These are phyloP conservation scores for Pyrenula massariospora DNA, from an alignment of 495 filamentous ascomycete genomes.

Conservation along the genomic window DNA sequence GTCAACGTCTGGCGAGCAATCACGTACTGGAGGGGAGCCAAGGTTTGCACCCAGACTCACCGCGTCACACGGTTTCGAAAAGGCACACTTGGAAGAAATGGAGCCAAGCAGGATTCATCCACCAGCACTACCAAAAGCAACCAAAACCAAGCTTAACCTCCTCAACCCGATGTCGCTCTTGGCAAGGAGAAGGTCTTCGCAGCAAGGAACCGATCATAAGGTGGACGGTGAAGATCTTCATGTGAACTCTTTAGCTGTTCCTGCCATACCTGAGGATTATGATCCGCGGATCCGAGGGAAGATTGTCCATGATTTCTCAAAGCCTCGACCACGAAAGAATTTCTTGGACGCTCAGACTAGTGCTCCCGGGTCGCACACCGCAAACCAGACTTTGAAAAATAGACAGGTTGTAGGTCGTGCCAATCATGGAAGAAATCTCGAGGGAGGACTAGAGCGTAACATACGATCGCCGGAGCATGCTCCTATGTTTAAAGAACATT, in stretches of 20 bases:
- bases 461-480: conserved; percentile 37
- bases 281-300: conserved; percentile 80
- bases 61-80: not conserved
- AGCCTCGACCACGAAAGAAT: conserved; percentile 54
- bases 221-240: conserved; percentile 24
- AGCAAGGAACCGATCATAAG: conserved; percentile 34
- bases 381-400: conserved; percentile 4
- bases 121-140: not conserved
- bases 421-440: conserved; percentile 4
- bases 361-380: conserved; percentile 6
- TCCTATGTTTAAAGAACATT: conserved; percentile 57
- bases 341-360: conserved; percentile 25
- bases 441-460: conserved; percentile 19
- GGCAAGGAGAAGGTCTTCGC: conserved; percentile 44
- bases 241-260: conserved; percentile 35
- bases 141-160: conserved; percentile 41
- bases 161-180: conserved; percentile 58
- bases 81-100: not conserved
- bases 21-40: not conserved
- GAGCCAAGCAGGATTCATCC: not conserved
- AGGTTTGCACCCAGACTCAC: not conserved
- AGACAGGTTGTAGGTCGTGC: conserved; percentile 5
- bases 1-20: not conserved
- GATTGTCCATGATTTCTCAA: conserved; percentile 83
- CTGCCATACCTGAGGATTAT: conserved; percentile 57